Conservation (phyloP, 352 stramenopile genomes). For the Pythium brassicae region DNA sequence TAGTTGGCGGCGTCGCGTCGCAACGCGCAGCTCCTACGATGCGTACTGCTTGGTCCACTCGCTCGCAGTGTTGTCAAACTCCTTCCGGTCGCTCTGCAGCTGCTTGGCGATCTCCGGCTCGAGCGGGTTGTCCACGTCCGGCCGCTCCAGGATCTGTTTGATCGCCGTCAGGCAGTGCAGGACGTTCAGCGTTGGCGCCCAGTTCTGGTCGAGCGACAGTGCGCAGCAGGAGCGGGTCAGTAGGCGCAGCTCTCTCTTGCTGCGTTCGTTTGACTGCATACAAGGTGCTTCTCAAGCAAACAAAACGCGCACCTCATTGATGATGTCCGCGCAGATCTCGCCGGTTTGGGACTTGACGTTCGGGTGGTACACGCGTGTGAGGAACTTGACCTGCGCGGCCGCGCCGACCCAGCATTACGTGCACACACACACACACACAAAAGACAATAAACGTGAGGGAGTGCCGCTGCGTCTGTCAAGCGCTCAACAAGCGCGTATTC, state of each 20-base stretch:
- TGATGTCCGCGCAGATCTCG: conserved; percentile 96
- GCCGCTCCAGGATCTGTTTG: conserved; percentile 94
- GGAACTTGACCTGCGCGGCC: conserved; percentile 79
- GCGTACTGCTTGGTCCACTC: conserved; percentile 92
- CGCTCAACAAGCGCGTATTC: background rate
- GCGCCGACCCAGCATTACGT: no score
- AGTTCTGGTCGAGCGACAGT: conserved; percentile 61
- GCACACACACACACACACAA: background rate
- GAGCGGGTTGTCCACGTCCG: conserved; percentile 94
- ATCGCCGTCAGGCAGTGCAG: conserved; percentile 89
- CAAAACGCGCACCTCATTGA: conserved; percentile 64
- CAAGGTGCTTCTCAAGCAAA: no score
- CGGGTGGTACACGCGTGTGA: conserved; percentile 96
- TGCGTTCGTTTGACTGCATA: no score
- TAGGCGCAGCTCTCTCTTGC: no score
- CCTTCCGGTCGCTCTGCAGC: conserved; percentile 89
- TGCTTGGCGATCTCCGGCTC: conserved; percentile 95
- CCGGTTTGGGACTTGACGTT: conserved; percentile 95
- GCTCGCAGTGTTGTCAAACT: conserved; percentile 91
- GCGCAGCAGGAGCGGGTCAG: conserved; percentile 3
- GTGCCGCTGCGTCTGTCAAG: background rate
- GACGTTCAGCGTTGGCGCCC: conserved; percentile 95
- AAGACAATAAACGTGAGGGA: no score
- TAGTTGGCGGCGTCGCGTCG: background rate
- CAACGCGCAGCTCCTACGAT: conserved; percentile 34